Evolutionary conservation across 352 stramenopile genomes (phyloP), one percentile per base, ranked within the genome.

Genomic region (Globisporangium parvum): DNA sequence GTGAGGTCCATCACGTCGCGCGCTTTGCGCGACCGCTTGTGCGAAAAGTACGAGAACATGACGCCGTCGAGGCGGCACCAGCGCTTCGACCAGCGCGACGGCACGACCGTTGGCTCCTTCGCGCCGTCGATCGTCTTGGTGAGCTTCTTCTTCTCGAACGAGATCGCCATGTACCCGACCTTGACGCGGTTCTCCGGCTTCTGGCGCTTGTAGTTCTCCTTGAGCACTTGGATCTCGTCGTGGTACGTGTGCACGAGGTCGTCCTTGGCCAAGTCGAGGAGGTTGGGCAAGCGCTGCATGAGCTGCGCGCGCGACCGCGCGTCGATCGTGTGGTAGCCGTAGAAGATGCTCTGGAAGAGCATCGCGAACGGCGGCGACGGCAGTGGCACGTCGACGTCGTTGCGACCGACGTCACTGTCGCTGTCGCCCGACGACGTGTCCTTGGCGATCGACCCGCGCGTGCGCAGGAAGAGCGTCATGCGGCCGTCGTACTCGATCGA

Each of bases 191-290:
- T 87, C 51, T 90, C 80, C 0, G 82, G 82, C 23, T 78, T 75
- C 47, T 91, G 78, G 0, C 82, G 80, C 53, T 91, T 88, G 66
- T 93, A 93, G 57, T 93, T 93, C 55, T 93, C 82, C 26, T 82
- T 83, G 14, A 93, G 62, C 8, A 86, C 68, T 41, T 85, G 70
- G 48, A 93, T 93, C 41, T 93, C 82, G 39, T 93, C 82, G 62
- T 91, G 80, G 57, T 93, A 93, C 21, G 82, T 93, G 55, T 91
- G 82, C 14, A 85, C 82, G 12, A 88, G 69, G 54, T 93, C 82
- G 47, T 90, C 82, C 48, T 84, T 82, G 11, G 80, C 82, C 14
- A 88, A 59, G 57, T 93, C 82, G 0, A 93, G 61, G 20, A 93
- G 56, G 14, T 63, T 80, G 8, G 82, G 82, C 0, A 93, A 59